Conservation (phyloP, 352 stramenopile species). For the Phytophthora hibernalis region DNA sequence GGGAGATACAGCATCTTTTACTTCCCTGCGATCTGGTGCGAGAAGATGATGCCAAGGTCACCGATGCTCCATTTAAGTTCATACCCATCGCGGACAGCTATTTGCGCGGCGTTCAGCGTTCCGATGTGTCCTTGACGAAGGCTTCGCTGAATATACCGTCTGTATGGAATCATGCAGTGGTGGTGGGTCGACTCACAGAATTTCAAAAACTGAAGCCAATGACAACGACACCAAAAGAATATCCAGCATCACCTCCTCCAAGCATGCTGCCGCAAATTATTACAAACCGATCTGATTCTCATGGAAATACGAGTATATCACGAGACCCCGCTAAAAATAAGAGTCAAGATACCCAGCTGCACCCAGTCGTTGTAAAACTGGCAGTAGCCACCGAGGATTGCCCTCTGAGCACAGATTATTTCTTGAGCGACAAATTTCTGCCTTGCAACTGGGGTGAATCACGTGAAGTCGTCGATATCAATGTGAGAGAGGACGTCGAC, state of each 20-base stretch:
- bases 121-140: constrained; percentile 37
- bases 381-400: constrained; percentile 20
- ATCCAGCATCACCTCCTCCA: not conserved
- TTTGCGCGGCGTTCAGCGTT: constrained; percentile 18
- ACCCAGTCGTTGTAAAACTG: constrained; percentile 12
- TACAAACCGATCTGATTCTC: not conserved
- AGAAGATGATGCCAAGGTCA: constrained; percentile 29
- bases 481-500: not conserved
- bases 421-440: constrained; percentile 44
- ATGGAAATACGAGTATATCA: not conserved
- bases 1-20: constrained; percentile 33
- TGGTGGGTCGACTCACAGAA: constrained; percentile 1
- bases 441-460: constrained; percentile 32
- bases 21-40: constrained; percentile 34
- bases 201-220: constrained; percentile 20
- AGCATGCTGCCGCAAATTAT: not conserved
- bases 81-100: constrained; percentile 21
- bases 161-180: constrained; percentile 37
- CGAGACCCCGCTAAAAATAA: not conserved
- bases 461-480: not conserved
- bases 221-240: not conserved
- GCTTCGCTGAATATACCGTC: constrained; percentile 41
- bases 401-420: constrained; percentile 39
- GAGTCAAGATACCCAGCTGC: not conserved
- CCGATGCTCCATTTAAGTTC: constrained; percentile 25